Percentiles rank a stretch among this genome's conserved stretches.
phyloP scores from a whole-genome alignment of 2,329 filamentous ascomycete genomes.

The Ampelomyces quisqualis region DNA sequence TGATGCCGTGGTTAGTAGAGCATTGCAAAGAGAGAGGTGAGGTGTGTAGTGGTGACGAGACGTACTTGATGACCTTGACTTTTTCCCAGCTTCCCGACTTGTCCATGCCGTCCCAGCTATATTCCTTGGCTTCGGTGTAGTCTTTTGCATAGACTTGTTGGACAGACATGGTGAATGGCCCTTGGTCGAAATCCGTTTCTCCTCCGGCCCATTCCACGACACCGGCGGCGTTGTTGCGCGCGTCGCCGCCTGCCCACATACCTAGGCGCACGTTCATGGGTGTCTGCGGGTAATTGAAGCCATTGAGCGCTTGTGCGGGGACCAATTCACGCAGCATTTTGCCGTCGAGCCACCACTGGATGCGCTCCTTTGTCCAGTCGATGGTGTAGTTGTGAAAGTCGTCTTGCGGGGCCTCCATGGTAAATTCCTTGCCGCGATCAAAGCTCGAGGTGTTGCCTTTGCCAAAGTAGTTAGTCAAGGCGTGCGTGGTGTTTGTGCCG shows the following conservation, averaged over 20 bases:
- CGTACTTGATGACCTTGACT: conserved; percentile 51
- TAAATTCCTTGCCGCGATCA: conserved; percentile 47
- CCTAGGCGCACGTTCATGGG: conserved; percentile 72
- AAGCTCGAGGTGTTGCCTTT: conserved; percentile 57
- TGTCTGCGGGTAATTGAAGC: conserved; percentile 67
- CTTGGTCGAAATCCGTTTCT: conserved; percentile 63
- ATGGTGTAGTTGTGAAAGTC: conserved; percentile 51
- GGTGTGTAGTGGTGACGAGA: conserved; percentile 3
- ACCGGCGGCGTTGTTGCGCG: conserved; percentile 42
- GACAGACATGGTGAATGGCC: conserved; percentile 73
- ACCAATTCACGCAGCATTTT: conserved; percentile 61
- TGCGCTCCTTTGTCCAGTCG: conserved; percentile 65
- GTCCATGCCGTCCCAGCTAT: conserved; percentile 55
- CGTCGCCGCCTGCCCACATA: conserved; percentile 63
- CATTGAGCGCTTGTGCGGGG: conserved; percentile 59
- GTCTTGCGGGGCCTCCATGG: conserved; percentile 35
- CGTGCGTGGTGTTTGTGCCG: conserved; percentile 42
- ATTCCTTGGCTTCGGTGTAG: conserved; percentile 62
- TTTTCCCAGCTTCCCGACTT: conserved; percentile 44
- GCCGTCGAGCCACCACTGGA: conserved; percentile 67
- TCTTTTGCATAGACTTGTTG: conserved; percentile 60
- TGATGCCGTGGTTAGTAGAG: conserved; percentile 10
- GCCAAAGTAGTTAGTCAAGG: conserved; percentile 57
- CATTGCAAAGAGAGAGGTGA: background rate
- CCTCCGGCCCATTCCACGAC: conserved; percentile 63